These are phyloP conservation scores for Dalbergia cultrata DNA, from an alignment of 306 rosid species.

Conservation along the genomic window DNA sequence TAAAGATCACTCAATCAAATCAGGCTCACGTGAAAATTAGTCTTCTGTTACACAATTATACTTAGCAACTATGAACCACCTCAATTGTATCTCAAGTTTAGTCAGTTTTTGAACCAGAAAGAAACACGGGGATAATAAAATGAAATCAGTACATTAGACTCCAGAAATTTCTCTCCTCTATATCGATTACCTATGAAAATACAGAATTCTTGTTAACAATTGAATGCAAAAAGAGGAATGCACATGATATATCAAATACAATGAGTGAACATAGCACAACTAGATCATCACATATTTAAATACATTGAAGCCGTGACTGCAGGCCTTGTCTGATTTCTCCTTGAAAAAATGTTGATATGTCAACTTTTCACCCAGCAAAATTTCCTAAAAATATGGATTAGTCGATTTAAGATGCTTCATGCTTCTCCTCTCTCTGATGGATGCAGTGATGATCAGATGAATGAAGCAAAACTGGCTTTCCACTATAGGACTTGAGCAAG, in stretches of 20 bases:
- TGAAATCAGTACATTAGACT: not conserved
- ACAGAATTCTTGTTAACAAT: conserved; percentile 13
- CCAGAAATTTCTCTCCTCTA: not conserved
- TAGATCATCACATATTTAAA: conserved; percentile 26
- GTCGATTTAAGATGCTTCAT: conserved; percentile 23
- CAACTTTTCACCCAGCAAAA: conserved; percentile 43
- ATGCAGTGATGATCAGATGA: conserved; percentile 7
- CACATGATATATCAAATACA: conserved; percentile 46
- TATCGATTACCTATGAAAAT: conserved; percentile 11
- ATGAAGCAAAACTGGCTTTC: conserved; percentile 39
- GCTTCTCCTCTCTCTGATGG: conserved; percentile 30
- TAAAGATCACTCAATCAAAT: too few species aligned
- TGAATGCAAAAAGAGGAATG: conserved; percentile 20
- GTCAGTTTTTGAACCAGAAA: not conserved
- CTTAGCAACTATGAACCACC: too few species aligned
- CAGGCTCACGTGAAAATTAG: too few species aligned
- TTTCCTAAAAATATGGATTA: conserved; percentile 38
- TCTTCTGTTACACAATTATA: too few species aligned
- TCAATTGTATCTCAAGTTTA: too few species aligned
- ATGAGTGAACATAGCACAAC: conserved; percentile 19
- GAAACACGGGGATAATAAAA: not conserved
- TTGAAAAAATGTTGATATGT: conserved; percentile 29
- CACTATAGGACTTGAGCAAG: conserved; percentile 34
- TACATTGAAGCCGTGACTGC: conserved; percentile 44
- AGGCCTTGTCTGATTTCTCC: conserved; percentile 24